These are phyloP conservation scores for Yarrowia keelungensis DNA, from an alignment of 805 yeast genomes.

Conservation along the genomic window DNA sequence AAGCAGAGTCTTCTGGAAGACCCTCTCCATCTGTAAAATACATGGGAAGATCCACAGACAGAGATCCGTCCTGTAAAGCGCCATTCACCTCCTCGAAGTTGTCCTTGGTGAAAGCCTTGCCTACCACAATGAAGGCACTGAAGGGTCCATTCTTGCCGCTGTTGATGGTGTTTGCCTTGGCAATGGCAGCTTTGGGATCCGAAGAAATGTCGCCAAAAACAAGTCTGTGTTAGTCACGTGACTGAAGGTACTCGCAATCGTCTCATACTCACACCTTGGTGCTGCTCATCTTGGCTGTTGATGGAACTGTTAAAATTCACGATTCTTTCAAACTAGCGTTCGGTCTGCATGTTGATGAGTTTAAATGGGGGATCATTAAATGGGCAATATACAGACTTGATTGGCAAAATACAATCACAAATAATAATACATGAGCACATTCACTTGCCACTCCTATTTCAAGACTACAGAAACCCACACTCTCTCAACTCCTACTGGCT, in stretches of 20 bases:
- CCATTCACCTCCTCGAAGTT: conserved; percentile 24
- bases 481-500: too few species aligned
- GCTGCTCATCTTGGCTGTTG: conserved; percentile 29
- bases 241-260: neutral
- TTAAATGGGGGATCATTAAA: too few species aligned
- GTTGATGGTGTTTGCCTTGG: conserved; percentile 33
- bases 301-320: conserved; percentile 1
- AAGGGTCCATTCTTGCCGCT: conserved; percentile 33
- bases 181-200: conserved; percentile 25
- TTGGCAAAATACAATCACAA: too few species aligned
- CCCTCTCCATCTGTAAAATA: conserved; percentile 19
- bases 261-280: conserved; percentile 25
- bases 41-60: conserved; percentile 20
- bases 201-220: conserved; percentile 33
- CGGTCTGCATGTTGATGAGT: neutral
- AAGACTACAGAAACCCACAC: too few species aligned
- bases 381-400: too few species aligned
- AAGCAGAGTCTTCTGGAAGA: conserved; percentile 13
- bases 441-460: too few species aligned
- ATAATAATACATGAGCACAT: too few species aligned
- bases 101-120: conserved; percentile 18
- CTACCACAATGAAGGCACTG: conserved; percentile 22
- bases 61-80: conserved; percentile 25
- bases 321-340: conserved; percentile 11
- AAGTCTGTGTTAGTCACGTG: conserved; percentile 25